phyloP scores from a whole-genome alignment of 495 filamentous ascomycete genomes.

The Filosporella fistucella region DNA sequence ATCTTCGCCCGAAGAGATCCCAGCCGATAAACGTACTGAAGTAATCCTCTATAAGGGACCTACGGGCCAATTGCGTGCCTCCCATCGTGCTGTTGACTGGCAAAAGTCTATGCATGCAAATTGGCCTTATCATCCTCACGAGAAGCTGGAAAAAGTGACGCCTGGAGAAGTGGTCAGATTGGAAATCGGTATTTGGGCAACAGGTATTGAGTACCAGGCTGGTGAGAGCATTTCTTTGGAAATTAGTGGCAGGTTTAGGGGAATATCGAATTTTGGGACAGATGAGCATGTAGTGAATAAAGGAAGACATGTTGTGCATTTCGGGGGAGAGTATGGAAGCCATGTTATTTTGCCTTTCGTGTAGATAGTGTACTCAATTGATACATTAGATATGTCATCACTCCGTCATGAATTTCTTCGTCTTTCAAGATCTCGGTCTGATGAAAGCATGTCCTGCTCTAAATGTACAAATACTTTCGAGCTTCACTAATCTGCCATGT shows the following conservation, averaged over 20 bases:
- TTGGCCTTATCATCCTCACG: conserved; percentile 1
- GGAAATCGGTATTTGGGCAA: conserved; percentile 7
- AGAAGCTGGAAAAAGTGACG: neutral
- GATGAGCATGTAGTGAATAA: neutral
- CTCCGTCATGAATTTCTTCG: too few relatives aligned
- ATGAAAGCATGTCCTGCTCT: too few relatives aligned
- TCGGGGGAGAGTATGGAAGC: neutral
- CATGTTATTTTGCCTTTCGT: conserved; percentile 4
- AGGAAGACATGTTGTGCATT: neutral
- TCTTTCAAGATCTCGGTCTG: too few relatives aligned
- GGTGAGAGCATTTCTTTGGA: neutral
- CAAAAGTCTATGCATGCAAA: neutral
- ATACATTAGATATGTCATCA: too few relatives aligned
- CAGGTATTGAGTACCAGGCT: conserved; percentile 1
- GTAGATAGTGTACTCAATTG: neutral
- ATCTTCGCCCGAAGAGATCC: neutral
- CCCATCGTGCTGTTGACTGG: neutral
- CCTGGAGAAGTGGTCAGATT: neutral
- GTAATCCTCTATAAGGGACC: neutral
- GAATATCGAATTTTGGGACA: neutral
- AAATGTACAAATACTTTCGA: too few relatives aligned
- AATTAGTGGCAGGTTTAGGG: neutral
- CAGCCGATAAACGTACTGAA: neutral
- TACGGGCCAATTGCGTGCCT: neutral
- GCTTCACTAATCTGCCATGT: too few relatives aligned